phyloP scores from a whole-genome alignment of 768 basidiomycete genomes.

The Leucosporidium yakuticum region DNA sequence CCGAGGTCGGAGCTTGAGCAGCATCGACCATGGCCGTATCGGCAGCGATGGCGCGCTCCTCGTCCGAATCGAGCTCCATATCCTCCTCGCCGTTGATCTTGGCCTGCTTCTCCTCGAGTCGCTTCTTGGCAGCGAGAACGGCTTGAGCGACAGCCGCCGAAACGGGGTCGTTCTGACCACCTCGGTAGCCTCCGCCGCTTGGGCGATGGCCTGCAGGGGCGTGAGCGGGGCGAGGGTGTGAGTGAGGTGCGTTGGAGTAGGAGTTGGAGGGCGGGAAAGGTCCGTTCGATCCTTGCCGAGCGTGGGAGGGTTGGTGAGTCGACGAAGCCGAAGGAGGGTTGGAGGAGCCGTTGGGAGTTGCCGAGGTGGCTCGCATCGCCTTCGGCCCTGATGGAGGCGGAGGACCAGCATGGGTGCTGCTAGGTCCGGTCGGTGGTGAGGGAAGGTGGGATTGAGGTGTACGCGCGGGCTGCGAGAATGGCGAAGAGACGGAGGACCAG shows the following conservation, averaged over 20 bases:
- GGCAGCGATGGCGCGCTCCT: not conserved
- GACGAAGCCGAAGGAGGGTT: not conserved
- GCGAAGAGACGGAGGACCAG: not conserved
- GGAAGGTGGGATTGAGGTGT: too few relatives aligned
- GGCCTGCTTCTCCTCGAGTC: conserved; percentile 30
- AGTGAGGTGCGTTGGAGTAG: too few relatives aligned
- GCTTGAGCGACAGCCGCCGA: conserved; percentile 10
- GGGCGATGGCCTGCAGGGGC: not conserved
- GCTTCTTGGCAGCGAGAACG: conserved; percentile 19
- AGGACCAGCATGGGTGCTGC: too few relatives aligned
- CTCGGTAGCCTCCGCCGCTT: not conserved
- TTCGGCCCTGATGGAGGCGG: too few relatives aligned
- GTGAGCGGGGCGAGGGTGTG: not conserved
- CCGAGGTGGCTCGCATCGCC: not conserved
- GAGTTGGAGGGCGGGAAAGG: too few relatives aligned
- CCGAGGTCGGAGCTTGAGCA: too few relatives aligned
- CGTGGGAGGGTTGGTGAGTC: conserved; percentile 1
- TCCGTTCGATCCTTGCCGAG: too few relatives aligned
- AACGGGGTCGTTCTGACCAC: not conserved
- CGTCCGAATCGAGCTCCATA: conserved; percentile 28
- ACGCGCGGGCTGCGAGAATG: too few relatives aligned
- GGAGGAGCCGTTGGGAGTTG: not conserved
- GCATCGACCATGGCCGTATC: not conserved
- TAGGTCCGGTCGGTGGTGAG: conserved; percentile 5
- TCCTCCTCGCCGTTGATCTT: conserved; percentile 26